Evolutionary conservation across 306 rosid genomes (phyloP), one percentile per base, ranked within the genome.

Genomic region (Cucurbita ficifolia): DNA sequence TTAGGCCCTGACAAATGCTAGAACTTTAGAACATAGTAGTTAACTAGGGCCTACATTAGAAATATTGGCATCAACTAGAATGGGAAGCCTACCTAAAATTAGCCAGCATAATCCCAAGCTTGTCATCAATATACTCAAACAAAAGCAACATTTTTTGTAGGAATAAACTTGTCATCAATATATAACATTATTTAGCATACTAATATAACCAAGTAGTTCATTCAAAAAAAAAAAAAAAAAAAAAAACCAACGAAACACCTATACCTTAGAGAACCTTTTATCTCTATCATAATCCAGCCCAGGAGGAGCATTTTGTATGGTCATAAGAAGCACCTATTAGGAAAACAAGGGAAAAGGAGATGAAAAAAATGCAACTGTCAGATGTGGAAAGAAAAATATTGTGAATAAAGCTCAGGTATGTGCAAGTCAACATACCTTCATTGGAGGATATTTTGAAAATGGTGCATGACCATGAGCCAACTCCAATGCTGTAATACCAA

Each of bases 201-300:
- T 13, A 68, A 45, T 21, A 45, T 22, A 29, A 70, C 22, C 4
- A 29, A 70, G 46, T 13, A 24, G 40, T 63, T 46, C 22, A 36
- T 51, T 46, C 33, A 33, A 16, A 14, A 57, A 63, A 88, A 91
- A 7, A 14, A 57, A 63, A 88, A 91, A 7, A 21, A 16, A 21
- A 65, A 40, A 40, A 65, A 70, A 49, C 54, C 45, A 70, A 70
- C 74, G 86, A 93, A 91, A 89, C 81, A 84, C 80, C 78, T 78
- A 76, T 95, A 95, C 99, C 99, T 95, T 95, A 42, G 99, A 95
- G 88, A 95, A 95, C 82, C 74, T 91, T 77, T 87, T 91, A 77
- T 95, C 99, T 57, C 99, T 94, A 76, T 95, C 99, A 65, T 95
- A 95, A 83, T 95, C 99, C 75, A 95, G 97, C 52, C 99, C 99